Conservation (phyloP, 371 early-diverging fungal species). For the Homolaphlyctis polyrhiza region DNA sequence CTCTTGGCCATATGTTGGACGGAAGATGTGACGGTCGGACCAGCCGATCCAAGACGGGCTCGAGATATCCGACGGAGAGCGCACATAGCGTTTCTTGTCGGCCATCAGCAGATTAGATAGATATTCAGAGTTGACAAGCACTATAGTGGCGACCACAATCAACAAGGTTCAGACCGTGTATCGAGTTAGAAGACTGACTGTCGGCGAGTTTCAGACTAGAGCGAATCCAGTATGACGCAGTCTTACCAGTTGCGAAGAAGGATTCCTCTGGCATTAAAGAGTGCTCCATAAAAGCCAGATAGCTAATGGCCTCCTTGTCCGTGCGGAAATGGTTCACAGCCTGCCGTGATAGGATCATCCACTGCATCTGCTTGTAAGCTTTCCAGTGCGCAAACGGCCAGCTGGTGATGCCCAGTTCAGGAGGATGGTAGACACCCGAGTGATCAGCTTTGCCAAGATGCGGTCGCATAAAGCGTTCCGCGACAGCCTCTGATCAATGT, state of each 20-base stretch:
- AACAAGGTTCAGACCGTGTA: not conserved
- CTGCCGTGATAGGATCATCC: constrained; percentile 32
- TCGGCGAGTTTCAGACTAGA: no score
- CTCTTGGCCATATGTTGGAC: constrained; percentile 3
- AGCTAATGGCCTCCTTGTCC: constrained; percentile 13
- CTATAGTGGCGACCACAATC: not conserved
- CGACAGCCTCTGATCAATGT: constrained; percentile 12
- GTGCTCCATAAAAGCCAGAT: constrained; percentile 35
- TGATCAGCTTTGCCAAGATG: constrained; percentile 14
- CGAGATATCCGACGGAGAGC: constrained; percentile 26
- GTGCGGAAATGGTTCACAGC: constrained; percentile 18
- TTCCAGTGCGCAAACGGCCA: constrained; percentile 30
- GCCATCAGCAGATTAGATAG: constrained; percentile 17
- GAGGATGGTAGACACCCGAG: constrained; percentile 16
- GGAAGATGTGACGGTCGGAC: constrained; percentile 13
- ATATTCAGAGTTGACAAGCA: not conserved
- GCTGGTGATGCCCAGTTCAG: constrained; percentile 23
- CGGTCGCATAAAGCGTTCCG: constrained; percentile 16
- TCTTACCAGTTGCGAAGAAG: constrained; percentile 30
- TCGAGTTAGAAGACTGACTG: not conserved
- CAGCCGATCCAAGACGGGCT: constrained; percentile 17
- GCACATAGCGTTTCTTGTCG: constrained; percentile 30
- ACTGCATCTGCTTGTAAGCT: constrained; percentile 34
- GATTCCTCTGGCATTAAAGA: constrained; percentile 33
- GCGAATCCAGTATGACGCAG: not conserved